A percentile compares a stretch with the other conserved stretches of the same genome.
Evolutionary conservation across 208 protist species (phyloP).

Genomic region (Wallacemonas collosoma): DNA sequence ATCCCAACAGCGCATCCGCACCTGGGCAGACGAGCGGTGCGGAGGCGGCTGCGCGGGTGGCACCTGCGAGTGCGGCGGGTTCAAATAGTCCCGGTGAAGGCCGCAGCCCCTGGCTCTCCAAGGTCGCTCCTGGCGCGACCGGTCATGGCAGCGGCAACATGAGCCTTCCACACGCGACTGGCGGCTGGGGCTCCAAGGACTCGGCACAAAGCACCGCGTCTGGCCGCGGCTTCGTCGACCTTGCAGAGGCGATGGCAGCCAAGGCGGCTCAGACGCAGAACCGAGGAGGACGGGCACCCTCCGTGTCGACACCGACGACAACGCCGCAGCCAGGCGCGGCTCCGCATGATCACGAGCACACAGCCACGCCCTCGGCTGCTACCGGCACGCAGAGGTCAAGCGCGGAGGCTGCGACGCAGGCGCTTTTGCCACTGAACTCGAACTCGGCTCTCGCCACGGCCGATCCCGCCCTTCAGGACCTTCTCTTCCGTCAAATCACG

Average conservation of each 20-base stretch:
- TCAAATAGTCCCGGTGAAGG: neutral
- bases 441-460: neutral
- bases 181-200: neutral
- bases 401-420: neutral
- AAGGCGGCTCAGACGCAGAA: conserved; percentile 4
- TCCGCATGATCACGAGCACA: no score
- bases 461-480: neutral
- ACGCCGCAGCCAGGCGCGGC: neutral
- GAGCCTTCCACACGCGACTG: neutral
- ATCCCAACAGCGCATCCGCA: conserved; percentile 7
- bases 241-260: conserved; percentile 13
- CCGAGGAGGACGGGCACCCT: neutral
- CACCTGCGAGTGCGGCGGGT: neutral
- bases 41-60: neutral
- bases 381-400: no score
- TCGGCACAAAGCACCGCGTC: neutral
- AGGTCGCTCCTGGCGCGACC: neutral
- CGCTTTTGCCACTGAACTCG: neutral
- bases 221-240: conserved; percentile 1
- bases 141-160: neutral
- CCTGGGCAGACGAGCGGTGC: neutral
- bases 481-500: conserved; percentile 9
- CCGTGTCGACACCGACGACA: neutral
- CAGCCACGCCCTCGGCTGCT: no score
- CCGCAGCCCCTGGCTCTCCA: conserved; percentile 15